Evolutionary conservation across 2,329 filamentous ascomycete genomes (phyloP).

Genomic region (Colletotrichum sp.): DNA sequence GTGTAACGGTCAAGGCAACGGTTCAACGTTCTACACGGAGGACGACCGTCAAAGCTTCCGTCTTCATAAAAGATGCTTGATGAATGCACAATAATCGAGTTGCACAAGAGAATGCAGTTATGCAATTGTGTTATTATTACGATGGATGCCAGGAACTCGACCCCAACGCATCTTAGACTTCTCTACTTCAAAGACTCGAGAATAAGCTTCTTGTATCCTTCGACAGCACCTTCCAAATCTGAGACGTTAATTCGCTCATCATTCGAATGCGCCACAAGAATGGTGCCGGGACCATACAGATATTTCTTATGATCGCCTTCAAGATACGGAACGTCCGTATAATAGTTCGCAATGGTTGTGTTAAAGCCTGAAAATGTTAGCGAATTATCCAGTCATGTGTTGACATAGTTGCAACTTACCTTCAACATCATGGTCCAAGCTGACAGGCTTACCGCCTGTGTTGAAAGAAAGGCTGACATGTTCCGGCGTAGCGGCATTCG

Average conservation of each 20-base stretch:
- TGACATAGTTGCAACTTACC: constrained; percentile 47
- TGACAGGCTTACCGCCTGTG: constrained; percentile 76
- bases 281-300: constrained; percentile 73
- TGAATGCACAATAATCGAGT: background rate
- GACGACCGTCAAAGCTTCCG: background rate
- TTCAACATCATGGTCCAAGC: constrained; percentile 81
- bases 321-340: constrained; percentile 86
- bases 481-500: constrained; percentile 59
- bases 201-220: constrained; percentile 78
- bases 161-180: background rate
- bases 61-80: background rate
- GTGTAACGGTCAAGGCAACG: background rate
- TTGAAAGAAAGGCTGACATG: constrained; percentile 68
- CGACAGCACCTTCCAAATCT: constrained; percentile 79
- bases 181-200: constrained; percentile 49
- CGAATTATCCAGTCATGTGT: background rate
- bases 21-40: background rate
- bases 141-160: background rate
- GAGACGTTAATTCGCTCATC: constrained; percentile 79
- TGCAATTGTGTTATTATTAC: background rate
- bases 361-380: constrained; percentile 67
- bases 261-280: constrained; percentile 86
- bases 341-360: constrained; percentile 85
- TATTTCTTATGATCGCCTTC: constrained; percentile 70
- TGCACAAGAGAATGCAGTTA: background rate